Conservation (phyloP, 257 asterid species). For the Primulina eburnea region DNA sequence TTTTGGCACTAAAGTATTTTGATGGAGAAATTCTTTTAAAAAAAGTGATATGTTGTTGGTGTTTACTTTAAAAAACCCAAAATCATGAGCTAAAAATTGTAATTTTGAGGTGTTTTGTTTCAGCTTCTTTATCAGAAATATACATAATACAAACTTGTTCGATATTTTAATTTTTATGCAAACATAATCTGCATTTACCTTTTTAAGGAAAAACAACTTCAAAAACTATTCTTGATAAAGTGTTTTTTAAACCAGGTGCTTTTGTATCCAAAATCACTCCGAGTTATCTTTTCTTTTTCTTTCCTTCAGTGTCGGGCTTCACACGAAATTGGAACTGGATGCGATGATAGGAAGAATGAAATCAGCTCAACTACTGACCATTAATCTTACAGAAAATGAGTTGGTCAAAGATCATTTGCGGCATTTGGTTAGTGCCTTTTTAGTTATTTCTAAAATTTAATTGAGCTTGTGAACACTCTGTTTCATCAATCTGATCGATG, state of each 20-base stretch:
- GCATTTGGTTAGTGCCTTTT: conserved; percentile 58
- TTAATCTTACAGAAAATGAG: conserved; percentile 75
- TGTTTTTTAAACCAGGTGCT: background rate
- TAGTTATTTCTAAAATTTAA: background rate
- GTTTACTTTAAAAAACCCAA: too few relatives aligned
- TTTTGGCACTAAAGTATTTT: too few relatives aligned
- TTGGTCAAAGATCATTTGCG: conserved; percentile 92
- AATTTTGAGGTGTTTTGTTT: background rate
- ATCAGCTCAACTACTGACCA: conserved; percentile 53
- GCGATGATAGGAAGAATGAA: conserved; percentile 60
- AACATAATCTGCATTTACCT: conserved; percentile 8
- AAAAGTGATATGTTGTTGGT: too few relatives aligned
- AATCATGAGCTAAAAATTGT: background rate
- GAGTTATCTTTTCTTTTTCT: conserved; percentile 4
- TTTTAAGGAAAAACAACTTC: background rate
- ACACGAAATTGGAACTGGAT: conserved; percentile 66
- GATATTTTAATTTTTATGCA: background rate
- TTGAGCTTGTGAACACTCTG: conserved; percentile 11
- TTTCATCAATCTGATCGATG: conserved; percentile 11
- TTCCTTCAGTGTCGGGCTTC: conserved; percentile 76
- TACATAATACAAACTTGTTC: background rate
- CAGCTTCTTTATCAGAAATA: background rate
- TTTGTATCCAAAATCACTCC: background rate
- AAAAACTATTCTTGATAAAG: background rate
- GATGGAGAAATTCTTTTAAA: too few relatives aligned